A percentile compares a stretch with the other conserved stretches of the same genome.
Conservation (phyloP, 2,329 filamentous ascomycete genomes). For the Verticillium nubilum region DNA sequence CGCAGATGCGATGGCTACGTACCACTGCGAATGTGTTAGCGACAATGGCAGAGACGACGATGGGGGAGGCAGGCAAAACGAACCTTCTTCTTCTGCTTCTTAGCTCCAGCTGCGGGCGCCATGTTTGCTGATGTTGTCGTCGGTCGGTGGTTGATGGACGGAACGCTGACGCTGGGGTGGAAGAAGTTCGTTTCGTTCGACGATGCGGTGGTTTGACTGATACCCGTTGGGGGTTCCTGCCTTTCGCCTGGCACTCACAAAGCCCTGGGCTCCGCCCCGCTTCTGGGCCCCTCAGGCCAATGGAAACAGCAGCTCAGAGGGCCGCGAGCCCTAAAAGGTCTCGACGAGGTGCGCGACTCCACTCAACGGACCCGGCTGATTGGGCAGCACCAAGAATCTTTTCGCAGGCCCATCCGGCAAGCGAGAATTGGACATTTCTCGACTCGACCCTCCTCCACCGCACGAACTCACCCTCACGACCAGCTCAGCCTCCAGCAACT, state of each 20-base stretch:
- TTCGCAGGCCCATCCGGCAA: background rate
- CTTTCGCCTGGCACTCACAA: background rate
- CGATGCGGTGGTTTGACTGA: background rate
- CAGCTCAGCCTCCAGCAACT: constrained; percentile 1
- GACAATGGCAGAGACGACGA: background rate
- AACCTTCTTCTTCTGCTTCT: constrained; percentile 46
- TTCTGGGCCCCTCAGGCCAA: background rate
- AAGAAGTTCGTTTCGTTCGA: background rate
- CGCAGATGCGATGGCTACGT: constrained; percentile 8
- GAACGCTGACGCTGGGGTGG: background rate
- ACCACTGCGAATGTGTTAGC: constrained; percentile 24
- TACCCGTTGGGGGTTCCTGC: background rate
- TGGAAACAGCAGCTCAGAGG: background rate
- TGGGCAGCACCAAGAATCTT: background rate
- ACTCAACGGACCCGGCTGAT: background rate
- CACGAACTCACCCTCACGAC: constrained; percentile 1
- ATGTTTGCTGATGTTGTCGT: constrained; percentile 6
- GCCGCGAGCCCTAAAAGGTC: background rate
- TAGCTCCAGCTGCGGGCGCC: constrained; percentile 41
- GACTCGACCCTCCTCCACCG: background rate
- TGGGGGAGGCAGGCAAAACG: background rate
- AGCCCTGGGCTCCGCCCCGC: background rate
- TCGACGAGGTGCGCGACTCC: background rate
- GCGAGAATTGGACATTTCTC: constrained; percentile 1
- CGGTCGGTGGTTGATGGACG: background rate